These are phyloP conservation scores for Brassica rapa DNA, from an alignment of 345 rosid species.

Conservation along the genomic window DNA sequence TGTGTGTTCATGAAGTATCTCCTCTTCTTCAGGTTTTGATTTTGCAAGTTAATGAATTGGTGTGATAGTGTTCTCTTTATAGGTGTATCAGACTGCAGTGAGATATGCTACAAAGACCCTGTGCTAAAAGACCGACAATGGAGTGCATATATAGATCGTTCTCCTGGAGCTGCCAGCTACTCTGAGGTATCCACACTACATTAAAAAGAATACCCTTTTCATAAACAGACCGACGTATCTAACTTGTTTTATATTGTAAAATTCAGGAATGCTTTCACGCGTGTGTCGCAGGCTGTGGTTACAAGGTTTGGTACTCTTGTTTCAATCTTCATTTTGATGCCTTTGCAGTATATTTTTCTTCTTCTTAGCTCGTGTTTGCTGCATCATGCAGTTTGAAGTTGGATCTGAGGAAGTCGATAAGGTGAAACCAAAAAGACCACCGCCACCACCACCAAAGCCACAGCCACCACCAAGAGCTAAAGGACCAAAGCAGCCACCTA, in stretches of 20 bases:
- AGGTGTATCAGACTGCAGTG: conserved; percentile 84
- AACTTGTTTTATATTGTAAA: conserved; percentile 7
- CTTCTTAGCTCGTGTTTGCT: conserved; percentile 7
- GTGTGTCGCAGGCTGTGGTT: conserved; percentile 94
- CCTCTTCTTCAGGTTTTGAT: neutral
- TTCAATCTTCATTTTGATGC: neutral
- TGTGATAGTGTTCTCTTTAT: conserved; percentile 37
- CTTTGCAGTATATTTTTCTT: neutral
- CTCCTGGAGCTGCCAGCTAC: conserved; percentile 80
- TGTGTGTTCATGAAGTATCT: conserved; percentile 23
- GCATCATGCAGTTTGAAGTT: conserved; percentile 60
- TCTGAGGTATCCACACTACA: conserved; percentile 57
- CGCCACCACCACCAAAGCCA: conserved; percentile 54
- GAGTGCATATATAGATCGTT: conserved; percentile 92
- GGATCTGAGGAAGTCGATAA: conserved; percentile 49
- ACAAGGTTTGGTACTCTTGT: conserved; percentile 55
- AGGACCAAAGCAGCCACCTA: conserved; percentile 35
- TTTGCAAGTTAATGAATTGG: conserved; percentile 20
- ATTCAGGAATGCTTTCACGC: conserved; percentile 89
- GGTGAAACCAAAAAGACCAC: conserved; percentile 70
- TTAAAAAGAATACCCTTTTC: neutral
- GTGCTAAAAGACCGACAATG: conserved; percentile 86
- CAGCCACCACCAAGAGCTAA: conserved; percentile 33
- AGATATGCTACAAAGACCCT: conserved; percentile 96
- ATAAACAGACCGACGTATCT: neutral